Conservation (phyloP, 1,139 yeast genomes). For the Sugiyamaella neomexicana region DNA sequence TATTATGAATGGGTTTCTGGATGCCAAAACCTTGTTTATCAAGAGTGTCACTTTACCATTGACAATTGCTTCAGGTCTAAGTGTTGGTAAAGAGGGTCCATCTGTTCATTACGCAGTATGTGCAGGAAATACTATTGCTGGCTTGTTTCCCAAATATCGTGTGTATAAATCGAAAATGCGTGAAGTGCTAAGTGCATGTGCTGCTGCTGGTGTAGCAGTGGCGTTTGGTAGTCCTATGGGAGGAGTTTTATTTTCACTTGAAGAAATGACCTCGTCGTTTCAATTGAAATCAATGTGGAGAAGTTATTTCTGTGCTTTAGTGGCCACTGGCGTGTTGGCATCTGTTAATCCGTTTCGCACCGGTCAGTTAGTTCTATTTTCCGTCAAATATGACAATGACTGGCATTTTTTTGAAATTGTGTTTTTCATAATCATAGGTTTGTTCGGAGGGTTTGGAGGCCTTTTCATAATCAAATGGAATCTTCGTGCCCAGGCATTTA, state of each 20-base stretch:
- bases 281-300: constrained; percentile 84
- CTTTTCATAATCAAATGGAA: constrained; percentile 77
- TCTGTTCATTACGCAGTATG: constrained; percentile 85
- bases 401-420: constrained; percentile 91
- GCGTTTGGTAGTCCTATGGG: constrained; percentile 96
- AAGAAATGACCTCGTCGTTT: constrained; percentile 71
- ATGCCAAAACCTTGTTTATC: constrained; percentile 67
- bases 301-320: constrained; percentile 84
- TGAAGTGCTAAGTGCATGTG: constrained; percentile 76
- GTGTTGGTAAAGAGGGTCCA: constrained; percentile 86
- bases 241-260: constrained; percentile 84
- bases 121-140: constrained; percentile 67
- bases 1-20: constrained; percentile 73
- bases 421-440: constrained; percentile 71
- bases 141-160: constrained; percentile 49
- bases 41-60: constrained; percentile 83
- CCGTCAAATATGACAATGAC: constrained; percentile 76
- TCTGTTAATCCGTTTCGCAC: constrained; percentile 86
- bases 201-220: constrained; percentile 91
- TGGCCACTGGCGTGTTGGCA: constrained; percentile 76
- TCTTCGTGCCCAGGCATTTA: constrained; percentile 71
- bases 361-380: constrained; percentile 90
- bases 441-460: constrained; percentile 92
- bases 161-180: constrained; percentile 44
- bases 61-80: constrained; percentile 78